These are phyloP conservation scores for Magnaporthiopsis poae DNA, from an alignment of 2,329 filamentous ascomycete genomes.

Conservation along the genomic window DNA sequence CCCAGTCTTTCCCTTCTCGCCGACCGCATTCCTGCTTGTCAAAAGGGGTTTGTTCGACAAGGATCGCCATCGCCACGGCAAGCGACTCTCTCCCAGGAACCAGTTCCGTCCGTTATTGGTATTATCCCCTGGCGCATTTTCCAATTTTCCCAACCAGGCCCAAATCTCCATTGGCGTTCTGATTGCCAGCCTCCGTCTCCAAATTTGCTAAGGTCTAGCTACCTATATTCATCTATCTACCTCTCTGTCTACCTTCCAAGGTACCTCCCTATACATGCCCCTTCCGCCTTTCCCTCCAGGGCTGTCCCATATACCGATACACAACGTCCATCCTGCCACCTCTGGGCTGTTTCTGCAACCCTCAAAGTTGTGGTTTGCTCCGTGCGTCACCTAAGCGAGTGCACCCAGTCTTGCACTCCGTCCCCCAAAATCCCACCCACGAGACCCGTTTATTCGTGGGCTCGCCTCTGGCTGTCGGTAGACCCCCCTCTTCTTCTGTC, in stretches of 20 bases:
- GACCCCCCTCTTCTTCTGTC: neutral
- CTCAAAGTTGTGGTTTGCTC: neutral
- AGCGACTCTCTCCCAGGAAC: neutral
- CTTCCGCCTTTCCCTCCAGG: neutral
- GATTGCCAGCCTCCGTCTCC: too few relatives aligned
- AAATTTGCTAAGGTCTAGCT: too few relatives aligned
- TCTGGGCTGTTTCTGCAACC: neutral
- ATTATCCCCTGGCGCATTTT: neutral
- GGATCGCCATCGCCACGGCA: neutral
- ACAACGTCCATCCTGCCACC: neutral
- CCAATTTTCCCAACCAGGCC: neutral
- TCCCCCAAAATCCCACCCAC: neutral
- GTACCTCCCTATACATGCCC: too few relatives aligned
- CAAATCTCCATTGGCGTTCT: too few relatives aligned
- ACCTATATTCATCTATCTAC: too few relatives aligned
- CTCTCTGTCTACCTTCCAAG: too few relatives aligned
- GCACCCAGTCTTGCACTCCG: neutral
- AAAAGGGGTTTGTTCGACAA: neutral
- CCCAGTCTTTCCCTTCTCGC: slow-evolving; percentile 1
- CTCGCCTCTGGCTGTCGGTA: neutral
- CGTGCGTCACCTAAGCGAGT: neutral
- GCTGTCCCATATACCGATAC: neutral
- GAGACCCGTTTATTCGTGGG: neutral
- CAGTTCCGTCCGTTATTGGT: neutral
- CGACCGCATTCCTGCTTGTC: neutral